Conservation (phyloP, 352 stramenopile genomes). For the Globisporangium lucens region DNA sequence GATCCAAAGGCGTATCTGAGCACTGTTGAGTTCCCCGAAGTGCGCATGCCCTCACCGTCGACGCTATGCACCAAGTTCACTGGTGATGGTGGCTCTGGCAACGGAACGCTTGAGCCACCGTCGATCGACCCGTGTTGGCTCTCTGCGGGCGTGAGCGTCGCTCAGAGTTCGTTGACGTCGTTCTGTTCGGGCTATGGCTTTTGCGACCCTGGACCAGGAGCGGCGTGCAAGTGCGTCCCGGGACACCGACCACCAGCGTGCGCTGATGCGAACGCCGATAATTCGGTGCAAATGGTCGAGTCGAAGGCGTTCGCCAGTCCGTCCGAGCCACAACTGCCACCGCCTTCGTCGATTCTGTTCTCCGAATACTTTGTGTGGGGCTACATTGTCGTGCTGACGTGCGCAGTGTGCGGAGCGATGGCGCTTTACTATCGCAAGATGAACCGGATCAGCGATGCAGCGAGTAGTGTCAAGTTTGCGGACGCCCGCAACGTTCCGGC, state of each 20-base stretch:
- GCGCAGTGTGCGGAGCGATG: conserved; percentile 5
- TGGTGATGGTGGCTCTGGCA: background rate
- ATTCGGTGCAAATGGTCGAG: background rate
- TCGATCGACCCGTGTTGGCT: conserved; percentile 12
- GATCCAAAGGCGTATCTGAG: conserved; percentile 17
- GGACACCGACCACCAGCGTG: conserved; percentile 4
- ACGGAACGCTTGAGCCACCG: background rate
- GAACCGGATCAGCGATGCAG: background rate
- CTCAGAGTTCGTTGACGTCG: conserved; percentile 13
- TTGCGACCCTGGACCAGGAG: conserved; percentile 4
- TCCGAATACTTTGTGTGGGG: background rate
- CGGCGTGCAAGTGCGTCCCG: conserved; percentile 6
- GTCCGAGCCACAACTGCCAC: background rate
- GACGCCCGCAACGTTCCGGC: background rate
- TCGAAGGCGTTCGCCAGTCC: background rate
- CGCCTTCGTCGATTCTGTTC: background rate
- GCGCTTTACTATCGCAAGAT: background rate
- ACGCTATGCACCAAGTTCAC: background rate
- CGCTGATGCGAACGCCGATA: background rate
- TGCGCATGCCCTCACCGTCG: conserved; percentile 2
- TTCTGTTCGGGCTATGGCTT: conserved; percentile 24
- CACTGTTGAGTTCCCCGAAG: conserved; percentile 5
- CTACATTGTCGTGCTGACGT: background rate
- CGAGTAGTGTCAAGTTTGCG: background rate
- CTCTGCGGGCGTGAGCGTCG: conserved; percentile 8